phyloP scores from a whole-genome alignment of 768 basidiomycete species.

The Pulveroboletus sp. region DNA sequence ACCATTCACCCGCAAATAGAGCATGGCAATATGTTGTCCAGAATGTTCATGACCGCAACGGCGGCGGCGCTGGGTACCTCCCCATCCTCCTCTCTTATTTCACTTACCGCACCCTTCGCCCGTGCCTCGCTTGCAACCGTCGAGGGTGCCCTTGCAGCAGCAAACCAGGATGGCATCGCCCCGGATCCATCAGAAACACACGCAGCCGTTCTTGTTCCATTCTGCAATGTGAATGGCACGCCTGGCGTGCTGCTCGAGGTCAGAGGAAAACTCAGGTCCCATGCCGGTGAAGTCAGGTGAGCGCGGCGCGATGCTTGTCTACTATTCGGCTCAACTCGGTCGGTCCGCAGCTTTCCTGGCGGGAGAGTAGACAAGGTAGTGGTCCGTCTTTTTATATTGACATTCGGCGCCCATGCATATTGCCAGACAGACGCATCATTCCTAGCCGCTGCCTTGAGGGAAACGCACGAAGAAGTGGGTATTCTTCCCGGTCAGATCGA shows the following conservation, averaged over 20 bases:
- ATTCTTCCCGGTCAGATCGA: slow-evolving; percentile 59
- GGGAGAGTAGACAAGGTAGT: slow-evolving; percentile 64
- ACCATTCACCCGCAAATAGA: neutral
- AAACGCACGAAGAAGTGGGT: slow-evolving; percentile 74
- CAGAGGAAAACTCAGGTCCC: slow-evolving; percentile 59
- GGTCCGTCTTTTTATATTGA: slow-evolving; percentile 2
- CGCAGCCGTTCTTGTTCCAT: slow-evolving; percentile 73
- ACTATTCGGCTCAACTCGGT: neutral
- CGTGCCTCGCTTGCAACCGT: slow-evolving; percentile 32
- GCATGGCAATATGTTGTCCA: slow-evolving; percentile 30
- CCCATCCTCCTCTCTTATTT: slow-evolving; percentile 25
- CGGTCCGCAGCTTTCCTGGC: slow-evolving; percentile 62
- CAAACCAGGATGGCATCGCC: slow-evolving; percentile 12
- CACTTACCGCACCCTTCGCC: slow-evolving; percentile 37
- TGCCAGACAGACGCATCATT: slow-evolving; percentile 53
- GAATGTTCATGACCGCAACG: slow-evolving; percentile 20
- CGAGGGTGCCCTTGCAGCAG: slow-evolving; percentile 25
- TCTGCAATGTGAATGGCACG: slow-evolving; percentile 67
- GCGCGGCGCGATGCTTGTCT: slow-evolving; percentile 6
- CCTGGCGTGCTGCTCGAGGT: slow-evolving; percentile 75
- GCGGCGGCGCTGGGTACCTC: slow-evolving; percentile 2
- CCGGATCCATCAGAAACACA: slow-evolving; percentile 34
- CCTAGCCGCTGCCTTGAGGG: slow-evolving; percentile 59
- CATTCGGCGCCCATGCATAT: neutral
- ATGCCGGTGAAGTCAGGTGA: slow-evolving; percentile 84